These are phyloP conservation scores for Phylloporus sp. DNA, from an alignment of 768 basidiomycete genomes.

Conservation along the genomic window DNA sequence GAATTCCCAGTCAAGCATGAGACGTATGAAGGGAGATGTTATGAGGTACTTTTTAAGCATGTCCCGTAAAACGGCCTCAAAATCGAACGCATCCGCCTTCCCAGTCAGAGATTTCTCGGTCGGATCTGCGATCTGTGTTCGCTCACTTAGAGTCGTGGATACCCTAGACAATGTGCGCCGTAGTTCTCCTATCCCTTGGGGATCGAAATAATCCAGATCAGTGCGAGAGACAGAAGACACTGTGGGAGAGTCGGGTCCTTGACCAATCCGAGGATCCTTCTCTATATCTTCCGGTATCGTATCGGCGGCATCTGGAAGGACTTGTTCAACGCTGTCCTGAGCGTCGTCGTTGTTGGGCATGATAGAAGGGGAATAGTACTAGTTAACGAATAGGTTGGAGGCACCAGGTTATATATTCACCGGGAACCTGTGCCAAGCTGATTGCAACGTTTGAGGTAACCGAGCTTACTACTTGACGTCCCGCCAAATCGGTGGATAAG, in stretches of 20 bases:
- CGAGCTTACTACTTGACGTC: too few relatives aligned
- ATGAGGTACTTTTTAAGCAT: conserved; percentile 20
- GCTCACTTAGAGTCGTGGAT: conserved; percentile 10
- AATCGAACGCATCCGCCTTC: conserved; percentile 23
- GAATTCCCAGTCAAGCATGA: not conserved
- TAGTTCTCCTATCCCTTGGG: conserved; percentile 37
- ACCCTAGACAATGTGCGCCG: conserved; percentile 16
- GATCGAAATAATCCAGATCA: conserved; percentile 51
- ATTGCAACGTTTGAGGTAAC: too few relatives aligned
- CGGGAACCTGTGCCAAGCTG: too few relatives aligned
- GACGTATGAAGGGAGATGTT: not conserved
- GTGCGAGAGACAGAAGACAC: conserved; percentile 31
- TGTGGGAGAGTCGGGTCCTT: not conserved
- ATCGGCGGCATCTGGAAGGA: not conserved
- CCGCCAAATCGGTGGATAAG: not conserved
- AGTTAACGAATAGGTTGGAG: too few relatives aligned
- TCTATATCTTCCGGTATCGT: conserved; percentile 4
- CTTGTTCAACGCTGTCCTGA: not conserved
- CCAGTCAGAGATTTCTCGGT: conserved; percentile 1
- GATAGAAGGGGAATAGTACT: too few relatives aligned
- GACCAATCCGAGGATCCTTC: conserved; percentile 1
- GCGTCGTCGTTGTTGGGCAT: not conserved
- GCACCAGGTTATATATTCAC: too few relatives aligned
- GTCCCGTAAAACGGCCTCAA: conserved; percentile 26
- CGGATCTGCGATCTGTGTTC: not conserved